A percentile compares a stretch with the other conserved stretches of the same genome.
Conservation (phyloP, 1,139 yeast genomes). For the Pichia sp. region DNA sequence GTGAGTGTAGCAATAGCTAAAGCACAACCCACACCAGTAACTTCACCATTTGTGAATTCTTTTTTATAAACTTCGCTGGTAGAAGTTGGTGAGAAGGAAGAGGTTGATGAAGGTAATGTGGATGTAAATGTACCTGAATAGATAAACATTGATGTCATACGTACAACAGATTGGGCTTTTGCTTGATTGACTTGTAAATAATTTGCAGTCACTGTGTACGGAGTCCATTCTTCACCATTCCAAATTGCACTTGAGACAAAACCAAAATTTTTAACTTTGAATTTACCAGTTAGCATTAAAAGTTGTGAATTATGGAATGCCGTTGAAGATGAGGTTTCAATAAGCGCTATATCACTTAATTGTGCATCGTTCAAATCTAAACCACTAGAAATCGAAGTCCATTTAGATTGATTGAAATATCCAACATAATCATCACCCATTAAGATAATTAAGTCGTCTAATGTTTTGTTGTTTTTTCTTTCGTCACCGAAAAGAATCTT, state of each 20-base stretch:
- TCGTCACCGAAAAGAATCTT: constrained; percentile 43
- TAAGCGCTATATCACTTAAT: constrained; percentile 39
- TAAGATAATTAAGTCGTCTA: constrained; percentile 47
- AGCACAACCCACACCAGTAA: constrained; percentile 83
- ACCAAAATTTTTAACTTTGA: constrained; percentile 50
- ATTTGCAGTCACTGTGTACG: constrained; percentile 43
- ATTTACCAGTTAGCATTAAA: constrained; percentile 57
- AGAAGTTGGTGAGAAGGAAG: constrained; percentile 23
- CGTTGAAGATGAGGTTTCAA: constrained; percentile 28
- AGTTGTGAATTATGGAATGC: constrained; percentile 39
- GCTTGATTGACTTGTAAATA: constrained; percentile 21
- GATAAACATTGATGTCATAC: constrained; percentile 28
- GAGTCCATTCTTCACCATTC: constrained; percentile 68
- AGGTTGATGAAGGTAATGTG: constrained; percentile 18
- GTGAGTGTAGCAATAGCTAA: constrained; percentile 78
- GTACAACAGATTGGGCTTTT: constrained; percentile 33
- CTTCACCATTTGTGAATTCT: constrained; percentile 55
- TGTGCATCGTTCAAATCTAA: constrained; percentile 27
- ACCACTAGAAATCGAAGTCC: constrained; percentile 35
- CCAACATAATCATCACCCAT: constrained; percentile 46
- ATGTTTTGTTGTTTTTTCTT: constrained; percentile 39
- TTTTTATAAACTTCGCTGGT: constrained; percentile 1
- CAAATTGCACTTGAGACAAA: constrained; percentile 59
- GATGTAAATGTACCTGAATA: constrained; percentile 19
- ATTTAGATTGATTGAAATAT: constrained; percentile 44